Base-by-base conservation (phyloP, 2,329 filamentous ascomycete species). In the Talaromyces marneffei region DNA sequence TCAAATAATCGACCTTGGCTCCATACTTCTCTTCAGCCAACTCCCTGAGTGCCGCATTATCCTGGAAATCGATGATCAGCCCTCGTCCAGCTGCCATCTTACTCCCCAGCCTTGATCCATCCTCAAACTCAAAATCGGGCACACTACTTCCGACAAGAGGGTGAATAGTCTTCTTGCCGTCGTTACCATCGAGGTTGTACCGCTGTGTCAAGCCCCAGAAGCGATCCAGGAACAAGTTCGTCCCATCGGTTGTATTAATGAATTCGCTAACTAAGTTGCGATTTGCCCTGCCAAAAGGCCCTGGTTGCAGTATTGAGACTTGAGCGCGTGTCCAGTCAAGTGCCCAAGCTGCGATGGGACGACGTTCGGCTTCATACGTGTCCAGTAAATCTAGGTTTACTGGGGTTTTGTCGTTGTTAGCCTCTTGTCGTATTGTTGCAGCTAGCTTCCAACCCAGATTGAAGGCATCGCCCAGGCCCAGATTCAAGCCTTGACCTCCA, bases 391-490 rank as follows among this genome's bases (percentile, higher is more conserved):
- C 20, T 83, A 71, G 14, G 83, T 65, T 12, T 66, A 66, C 0
- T 84, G 67, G 39, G 74, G 70, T 0, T 57, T 29, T 35, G 8
- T 56, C 53, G n/a, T 44, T 20, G 20, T 18, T 61, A 2, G 77
- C 74, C 56, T 71, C 72, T 2, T 77, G 75, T n/a, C 66, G 71
- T 1, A 83, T 69, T 2, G 82, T 73, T 29, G 75, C 72, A 2
- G 75, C 79, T 12, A 85, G 74, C 67, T 85, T 85, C 82, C 82
- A 84, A 3, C 82, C 82, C 56, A 84, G 76, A 64, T 84, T 84
- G 66, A 83, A 80, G 31, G 77, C 63, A 64, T 87, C 84, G 63
- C 86, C 84, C 58, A 87, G 70, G 6, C 70, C 70, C 18, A 69
- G 65, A 57, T 74, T 75, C 70, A 75, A 23, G 10, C 62, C 63